These are phyloP conservation scores for Spergularia marina DNA, from an alignment of 148 eudicot genomes.

Conservation along the genomic window DNA sequence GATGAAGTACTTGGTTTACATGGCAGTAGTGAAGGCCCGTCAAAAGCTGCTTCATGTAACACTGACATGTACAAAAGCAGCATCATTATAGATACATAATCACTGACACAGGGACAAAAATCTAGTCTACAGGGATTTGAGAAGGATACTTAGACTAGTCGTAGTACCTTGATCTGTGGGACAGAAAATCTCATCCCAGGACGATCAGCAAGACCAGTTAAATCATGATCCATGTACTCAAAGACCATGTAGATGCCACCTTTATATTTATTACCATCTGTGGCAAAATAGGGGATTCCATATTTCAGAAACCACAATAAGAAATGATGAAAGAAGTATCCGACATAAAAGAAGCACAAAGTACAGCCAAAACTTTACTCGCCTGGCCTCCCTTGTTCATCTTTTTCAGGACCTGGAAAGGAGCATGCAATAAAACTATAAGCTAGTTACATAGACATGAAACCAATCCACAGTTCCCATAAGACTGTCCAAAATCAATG, in stretches of 20 bases:
- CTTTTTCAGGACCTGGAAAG: constrained; percentile 28
- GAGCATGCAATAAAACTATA: constrained; percentile 1
- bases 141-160: not conserved
- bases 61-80: constrained; percentile 34
- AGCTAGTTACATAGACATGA: not conserved
- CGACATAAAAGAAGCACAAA: not conserved
- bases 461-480: not conserved
- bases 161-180: constrained; percentile 33
- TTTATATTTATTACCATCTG: constrained; percentile 64
- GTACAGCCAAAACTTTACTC: constrained; percentile 11
- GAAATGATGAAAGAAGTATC: not conserved
- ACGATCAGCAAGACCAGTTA: constrained; percentile 72
- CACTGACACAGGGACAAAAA: not conserved
- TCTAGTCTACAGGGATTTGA: not conserved
- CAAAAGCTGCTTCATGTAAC: constrained; percentile 88
- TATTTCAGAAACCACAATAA: not conserved
- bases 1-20: constrained; percentile 86
- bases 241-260: constrained; percentile 92
- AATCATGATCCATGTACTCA: constrained; percentile 96
- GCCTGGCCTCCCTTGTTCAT: constrained; percentile 34
- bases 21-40: constrained; percentile 96
- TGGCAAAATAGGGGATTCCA: constrained; percentile 2
- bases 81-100: not conserved
- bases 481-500: not conserved
- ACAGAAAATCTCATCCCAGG: constrained; percentile 63